These are phyloP conservation scores for Macrolepiota fuliginosa DNA, from an alignment of 768 basidiomycete genomes.

Conservation along the genomic window DNA sequence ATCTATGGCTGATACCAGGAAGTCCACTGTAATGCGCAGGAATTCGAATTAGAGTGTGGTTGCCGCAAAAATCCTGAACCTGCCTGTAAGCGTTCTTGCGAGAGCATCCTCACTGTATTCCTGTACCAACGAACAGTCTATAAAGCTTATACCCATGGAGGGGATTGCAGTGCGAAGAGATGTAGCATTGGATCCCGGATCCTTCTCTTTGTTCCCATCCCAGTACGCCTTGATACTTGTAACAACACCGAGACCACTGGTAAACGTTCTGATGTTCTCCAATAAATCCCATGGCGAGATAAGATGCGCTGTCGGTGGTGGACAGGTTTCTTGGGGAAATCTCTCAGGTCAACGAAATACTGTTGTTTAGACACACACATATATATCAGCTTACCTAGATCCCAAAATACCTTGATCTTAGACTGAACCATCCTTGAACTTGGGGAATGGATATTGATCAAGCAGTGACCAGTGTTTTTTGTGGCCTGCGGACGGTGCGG, in stretches of 20 bases:
- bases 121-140: constrained; percentile 1
- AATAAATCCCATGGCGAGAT: constrained; percentile 8
- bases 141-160: constrained; percentile 4
- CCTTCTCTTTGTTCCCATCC: not conserved
- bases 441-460: too few relatives aligned
- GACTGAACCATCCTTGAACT: too few relatives aligned
- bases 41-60: too few relatives aligned
- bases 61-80: not conserved
- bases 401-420: constrained; percentile 13
- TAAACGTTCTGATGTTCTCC: constrained; percentile 4
- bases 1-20: too few relatives aligned
- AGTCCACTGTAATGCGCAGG: too few relatives aligned
- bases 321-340: constrained; percentile 8
- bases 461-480: too few relatives aligned
- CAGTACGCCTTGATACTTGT: constrained; percentile 14
- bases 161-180: not conserved
- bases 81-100: not conserved
- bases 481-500: too few relatives aligned
- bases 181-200: not conserved
- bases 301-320: not conserved
- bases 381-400: constrained; percentile 9
- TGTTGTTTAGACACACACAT: too few relatives aligned
- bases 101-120: not conserved
- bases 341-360: not conserved
- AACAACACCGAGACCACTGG: constrained; percentile 5